Evolutionary conservation across 139 green algal genomes (phyloP), one percentile per base, ranked within the genome.

Genomic region (Tetradesmus obliquus): DNA sequence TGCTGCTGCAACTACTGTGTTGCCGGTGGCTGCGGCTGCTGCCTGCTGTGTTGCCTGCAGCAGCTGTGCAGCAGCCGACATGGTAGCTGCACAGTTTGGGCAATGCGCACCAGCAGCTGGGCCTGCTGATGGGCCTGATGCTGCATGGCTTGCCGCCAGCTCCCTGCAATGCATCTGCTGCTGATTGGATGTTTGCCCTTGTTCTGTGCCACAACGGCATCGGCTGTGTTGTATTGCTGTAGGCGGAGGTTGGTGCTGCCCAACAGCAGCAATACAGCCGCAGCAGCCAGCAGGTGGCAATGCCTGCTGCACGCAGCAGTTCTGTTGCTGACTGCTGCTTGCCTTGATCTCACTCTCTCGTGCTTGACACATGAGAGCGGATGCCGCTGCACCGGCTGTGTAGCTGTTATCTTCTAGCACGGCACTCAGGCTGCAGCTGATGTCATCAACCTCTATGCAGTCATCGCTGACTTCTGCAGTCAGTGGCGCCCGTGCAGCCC

Each of bases 361-460:
- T 45, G 66, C 66, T 1, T 76, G 10, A 4, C n/a, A 19, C 66
- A 76, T 76, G 6, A 24, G 66, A n/a, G 5, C 15, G 15, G 2
- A 15, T 24, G 15, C 66, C 12, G 15, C 15, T 24, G 22, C 13
- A 12, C 15, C n/a, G 80, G 12, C 22, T 8, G 45, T n/a, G 7
- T 32, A 60, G 81, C 53, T 86, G 81, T 55, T 22, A 32, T 3
- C 15, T 76, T 74, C 55, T 20, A 74, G 54, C 24, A 87, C 55
- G 5, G 55, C 82, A 72, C 82, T 87, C 7, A 74, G 53, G 55
- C 82, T 87, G 55, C 82, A 87, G 55, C 82, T 87, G 82, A 87
- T 87, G 45, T 87, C 82, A 32, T 87, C 82, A 15, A 87, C 20
- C 82, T 87, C 82, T 72, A 87, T 55, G 55, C 82, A 87, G 22